These are phyloP conservation scores for Fusarium brevicatenulatum DNA, from an alignment of 2,329 filamentous ascomycete genomes.

Conservation along the genomic window DNA sequence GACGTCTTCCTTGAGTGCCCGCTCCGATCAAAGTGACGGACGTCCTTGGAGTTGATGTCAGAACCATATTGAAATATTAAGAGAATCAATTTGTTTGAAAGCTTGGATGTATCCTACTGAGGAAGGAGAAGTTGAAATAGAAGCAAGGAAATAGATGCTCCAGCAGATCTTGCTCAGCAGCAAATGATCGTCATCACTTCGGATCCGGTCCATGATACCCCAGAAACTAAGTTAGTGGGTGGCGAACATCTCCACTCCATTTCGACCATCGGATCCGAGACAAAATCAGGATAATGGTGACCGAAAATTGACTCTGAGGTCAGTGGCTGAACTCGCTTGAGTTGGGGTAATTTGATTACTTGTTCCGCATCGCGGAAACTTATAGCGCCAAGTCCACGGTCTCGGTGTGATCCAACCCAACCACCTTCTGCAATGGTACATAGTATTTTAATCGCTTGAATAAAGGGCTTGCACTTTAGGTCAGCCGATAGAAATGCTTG, in stretches of 20 bases:
- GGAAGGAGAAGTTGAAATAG: not conserved
- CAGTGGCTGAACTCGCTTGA: not conserved
- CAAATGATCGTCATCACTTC: not conserved
- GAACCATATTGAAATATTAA: slow-evolving; percentile 16
- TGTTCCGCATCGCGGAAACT: slow-evolving; percentile 3
- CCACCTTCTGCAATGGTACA: not conserved
- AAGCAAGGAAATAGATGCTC: not conserved
- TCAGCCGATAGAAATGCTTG: not conserved
- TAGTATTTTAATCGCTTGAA: no score
- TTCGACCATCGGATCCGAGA: slow-evolving; percentile 25
- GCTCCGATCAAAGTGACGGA: slow-evolving; percentile 45
- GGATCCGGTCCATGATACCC: slow-evolving; percentile 19
- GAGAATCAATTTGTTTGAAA: not conserved
- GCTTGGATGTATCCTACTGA: not conserved
- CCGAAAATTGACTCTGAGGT: not conserved
- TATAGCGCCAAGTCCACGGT: not conserved
- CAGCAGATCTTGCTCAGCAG: not conserved
- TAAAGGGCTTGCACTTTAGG: no score
- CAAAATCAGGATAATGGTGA: not conserved
- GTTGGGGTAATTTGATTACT: not conserved
- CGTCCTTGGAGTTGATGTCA: slow-evolving; percentile 13
- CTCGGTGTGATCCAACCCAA: not conserved
- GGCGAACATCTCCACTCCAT: slow-evolving; percentile 16
- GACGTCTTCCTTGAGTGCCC: slow-evolving; percentile 46
- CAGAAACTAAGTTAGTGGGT: not conserved